Percentiles rank a stretch among this genome's conserved stretches.
These are phyloP conservation scores for Vinca major DNA, from an alignment of 305 asterid genomes.

Conservation along the genomic window DNA sequence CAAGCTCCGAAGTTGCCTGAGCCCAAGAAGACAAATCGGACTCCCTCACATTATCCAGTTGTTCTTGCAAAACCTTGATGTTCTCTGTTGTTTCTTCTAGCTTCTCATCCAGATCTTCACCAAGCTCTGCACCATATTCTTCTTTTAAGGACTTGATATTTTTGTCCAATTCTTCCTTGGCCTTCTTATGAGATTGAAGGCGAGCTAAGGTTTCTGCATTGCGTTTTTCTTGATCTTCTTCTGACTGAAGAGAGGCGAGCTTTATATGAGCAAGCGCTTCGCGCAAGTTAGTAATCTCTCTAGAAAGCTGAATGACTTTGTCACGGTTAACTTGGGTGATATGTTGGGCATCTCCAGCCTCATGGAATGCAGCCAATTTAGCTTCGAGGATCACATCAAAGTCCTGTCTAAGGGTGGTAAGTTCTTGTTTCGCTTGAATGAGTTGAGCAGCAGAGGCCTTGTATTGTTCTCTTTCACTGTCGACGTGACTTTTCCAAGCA, in stretches of 20 bases:
- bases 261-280: conserved; percentile 45
- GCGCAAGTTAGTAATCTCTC: conserved; percentile 35
- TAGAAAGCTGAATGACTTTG: conserved; percentile 30
- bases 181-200: conserved; percentile 33
- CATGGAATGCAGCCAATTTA: conserved; percentile 54
- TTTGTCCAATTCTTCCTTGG: conserved; percentile 41
- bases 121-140: conserved; percentile 25
- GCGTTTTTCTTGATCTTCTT: conserved; percentile 49
- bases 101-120: conserved; percentile 35
- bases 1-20: conserved; percentile 37
- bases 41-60: conserved; percentile 41
- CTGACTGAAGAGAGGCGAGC: conserved; percentile 42
- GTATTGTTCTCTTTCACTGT: conserved; percentile 52
- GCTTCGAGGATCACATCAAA: conserved; percentile 65
- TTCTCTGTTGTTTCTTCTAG: conserved; percentile 55
- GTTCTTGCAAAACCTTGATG: conserved; percentile 40
- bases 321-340: conserved; percentile 30
- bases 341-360: conserved; percentile 55
- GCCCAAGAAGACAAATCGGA: conserved; percentile 36
- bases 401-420: conserved; percentile 59
- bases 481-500: conserved; percentile 56
- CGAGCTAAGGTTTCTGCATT: conserved; percentile 52
- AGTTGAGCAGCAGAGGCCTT: conserved; percentile 55
- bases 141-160: conserved; percentile 35
- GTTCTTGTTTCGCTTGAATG: conserved; percentile 59